Base-by-base conservation (phyloP, 306 rosid genomes). In the Sicyos edulis region DNA sequence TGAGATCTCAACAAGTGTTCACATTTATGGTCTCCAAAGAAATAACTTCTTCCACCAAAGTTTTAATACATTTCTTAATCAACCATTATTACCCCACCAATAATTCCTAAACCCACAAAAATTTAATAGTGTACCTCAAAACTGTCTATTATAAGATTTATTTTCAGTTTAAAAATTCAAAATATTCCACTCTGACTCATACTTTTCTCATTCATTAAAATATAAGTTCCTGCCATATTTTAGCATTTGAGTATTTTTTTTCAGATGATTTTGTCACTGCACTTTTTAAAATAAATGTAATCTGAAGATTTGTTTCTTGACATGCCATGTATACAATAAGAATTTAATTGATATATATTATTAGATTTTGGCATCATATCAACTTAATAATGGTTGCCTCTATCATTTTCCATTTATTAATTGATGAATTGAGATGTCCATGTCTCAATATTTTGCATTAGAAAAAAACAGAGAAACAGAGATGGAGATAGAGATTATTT, bases 21-120 rank as follows among this genome's bases (percentile, higher is more conserved):
- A 40, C 8, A 40, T 40, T 6, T 40, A 8, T 40, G 45, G 45
- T 40, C 45, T 68, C 15, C 44, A 21, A 47, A 22, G 14, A 68
- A 68, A 68, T 68, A 47, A 68, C 72, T 68, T 4, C 40, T 68
- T 45, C 53, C 72, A 68, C 72, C 42, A 47, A 68, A 68, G 6
- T 68, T 68, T 2, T 68, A 68, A 6, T 11, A 22, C 42, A 9
- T 68, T 68, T 68, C 56, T 22, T 68, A 68, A 68, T 49, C 72
- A 68, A 6, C 54, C 54, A 44, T 66, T 19, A 66, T 66, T 66
- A 65, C 44, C 10, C 54, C 71, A 65, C 14, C 54, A 42, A 66
- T 11, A n/a, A 44, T 20, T 13, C 17, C 37, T 3, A 12, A 1
- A 8, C 21, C 29, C 20, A 34, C 45, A 44, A 6, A 44, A 5